phyloP scores from a whole-genome alignment of 1,139 yeast species.

The Candida gigantensis region DNA sequence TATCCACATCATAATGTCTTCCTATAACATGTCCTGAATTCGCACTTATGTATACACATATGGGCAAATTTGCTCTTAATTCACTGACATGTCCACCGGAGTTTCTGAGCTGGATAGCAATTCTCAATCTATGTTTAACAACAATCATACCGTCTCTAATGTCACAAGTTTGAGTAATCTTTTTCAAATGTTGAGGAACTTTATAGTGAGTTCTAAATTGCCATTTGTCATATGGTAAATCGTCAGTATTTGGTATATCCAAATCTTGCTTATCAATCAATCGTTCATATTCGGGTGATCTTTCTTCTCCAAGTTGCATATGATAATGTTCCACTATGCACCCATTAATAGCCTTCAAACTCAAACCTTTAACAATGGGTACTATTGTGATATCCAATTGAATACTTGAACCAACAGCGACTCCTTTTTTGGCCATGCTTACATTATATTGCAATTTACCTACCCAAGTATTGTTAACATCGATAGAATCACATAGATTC shows the following conservation, averaged over 20 bases:
- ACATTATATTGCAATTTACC: conserved; percentile 66
- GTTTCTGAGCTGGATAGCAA: conserved; percentile 56
- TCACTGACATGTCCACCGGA: conserved; percentile 68
- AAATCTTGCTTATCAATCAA: conserved; percentile 32
- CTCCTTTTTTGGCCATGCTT: conserved; percentile 53
- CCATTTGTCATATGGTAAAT: conserved; percentile 50
- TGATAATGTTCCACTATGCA: conserved; percentile 55
- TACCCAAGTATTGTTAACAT: conserved; percentile 65
- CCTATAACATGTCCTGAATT: conserved; percentile 52
- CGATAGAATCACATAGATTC: conserved; percentile 54
- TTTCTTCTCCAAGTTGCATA: conserved; percentile 32
- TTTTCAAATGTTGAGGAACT: conserved; percentile 53
- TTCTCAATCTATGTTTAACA: conserved; percentile 62
- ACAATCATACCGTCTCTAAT: conserved; percentile 49
- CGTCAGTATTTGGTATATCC: conserved; percentile 25
- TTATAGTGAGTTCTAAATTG: conserved; percentile 47
- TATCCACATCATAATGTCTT: conserved; percentile 51
- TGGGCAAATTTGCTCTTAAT: conserved; percentile 66
- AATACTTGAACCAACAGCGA: conserved; percentile 59
- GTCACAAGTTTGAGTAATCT: conserved; percentile 60
- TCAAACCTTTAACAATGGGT: conserved; percentile 61
- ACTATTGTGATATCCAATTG: conserved; percentile 55
- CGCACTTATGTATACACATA: conserved; percentile 59
- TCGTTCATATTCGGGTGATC: conserved; percentile 47
- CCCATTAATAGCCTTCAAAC: conserved; percentile 46